phyloP scores from a whole-genome alignment of 257 asterid species.

The Nicotiana sylvestris region DNA sequence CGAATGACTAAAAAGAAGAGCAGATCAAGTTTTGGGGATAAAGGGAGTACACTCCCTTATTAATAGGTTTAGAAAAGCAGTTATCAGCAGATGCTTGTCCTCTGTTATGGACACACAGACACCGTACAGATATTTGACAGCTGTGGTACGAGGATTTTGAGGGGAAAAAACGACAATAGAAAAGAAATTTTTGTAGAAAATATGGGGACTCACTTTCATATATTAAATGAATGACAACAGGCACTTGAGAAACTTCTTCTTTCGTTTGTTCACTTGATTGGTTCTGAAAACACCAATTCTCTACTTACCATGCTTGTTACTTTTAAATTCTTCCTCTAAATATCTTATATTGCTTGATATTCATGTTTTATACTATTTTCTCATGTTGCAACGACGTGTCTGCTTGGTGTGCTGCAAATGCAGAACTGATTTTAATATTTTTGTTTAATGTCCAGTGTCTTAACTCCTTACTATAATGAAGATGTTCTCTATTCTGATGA shows the following conservation, averaged over 20 bases:
- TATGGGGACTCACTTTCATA: conserved; percentile 2
- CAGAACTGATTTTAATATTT: conserved; percentile 13
- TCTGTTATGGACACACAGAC: neutral
- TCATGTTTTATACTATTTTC: neutral
- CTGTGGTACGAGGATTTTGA: neutral
- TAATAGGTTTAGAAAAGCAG: conserved; percentile 2
- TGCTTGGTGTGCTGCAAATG: neutral
- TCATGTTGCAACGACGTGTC: neutral
- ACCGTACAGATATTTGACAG: neutral
- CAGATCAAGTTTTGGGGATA: conserved; percentile 5
- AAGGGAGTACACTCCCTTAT: neutral
- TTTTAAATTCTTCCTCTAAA: conserved; percentile 1
- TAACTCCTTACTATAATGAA: conserved; percentile 92
- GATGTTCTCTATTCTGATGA: conserved; percentile 88
- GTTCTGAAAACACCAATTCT: neutral
- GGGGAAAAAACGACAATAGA: neutral
- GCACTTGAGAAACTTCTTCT: neutral
- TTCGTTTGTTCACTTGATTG: neutral
- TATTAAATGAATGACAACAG: neutral
- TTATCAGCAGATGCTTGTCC: neutral
- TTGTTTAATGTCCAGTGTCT: conserved; percentile 50
- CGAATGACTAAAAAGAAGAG: neutral
- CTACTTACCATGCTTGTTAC: neutral
- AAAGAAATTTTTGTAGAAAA: conserved; percentile 7
- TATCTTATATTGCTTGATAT: neutral